phyloP scores from a whole-genome alignment of 1,284 basidiomycete genomes.

The Phellopilus nigrolimitatus region DNA sequence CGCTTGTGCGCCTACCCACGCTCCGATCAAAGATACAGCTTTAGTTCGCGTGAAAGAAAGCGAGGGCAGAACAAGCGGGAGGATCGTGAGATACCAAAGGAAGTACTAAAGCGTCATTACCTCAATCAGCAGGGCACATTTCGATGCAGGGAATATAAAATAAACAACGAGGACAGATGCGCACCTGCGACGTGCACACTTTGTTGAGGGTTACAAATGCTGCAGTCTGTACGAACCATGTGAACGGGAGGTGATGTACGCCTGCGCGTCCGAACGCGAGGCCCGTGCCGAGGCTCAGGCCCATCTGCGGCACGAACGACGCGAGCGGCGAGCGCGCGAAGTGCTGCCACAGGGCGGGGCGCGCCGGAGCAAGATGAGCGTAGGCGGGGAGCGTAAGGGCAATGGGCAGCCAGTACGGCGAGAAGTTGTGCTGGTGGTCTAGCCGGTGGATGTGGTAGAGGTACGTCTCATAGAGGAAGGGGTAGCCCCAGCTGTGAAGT shows the following conservation, averaged over 20 bases:
- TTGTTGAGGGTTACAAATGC: slow-evolving; percentile 95
- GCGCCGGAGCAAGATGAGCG: slow-evolving; percentile 16
- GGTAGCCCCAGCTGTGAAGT: slow-evolving; percentile 82
- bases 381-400: slow-evolving; percentile 69
- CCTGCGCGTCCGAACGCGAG: slow-evolving; percentile 50
- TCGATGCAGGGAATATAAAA: not conserved
- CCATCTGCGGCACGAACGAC: slow-evolving; percentile 74
- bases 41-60: slow-evolving; percentile 47
- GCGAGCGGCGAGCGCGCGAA: slow-evolving; percentile 59
- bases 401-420: slow-evolving; percentile 92
- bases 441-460: slow-evolving; percentile 88
- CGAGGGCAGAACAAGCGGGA: slow-evolving; percentile 77
- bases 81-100: slow-evolving; percentile 91
- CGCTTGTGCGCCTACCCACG: slow-evolving; percentile 80
- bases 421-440: slow-evolving; percentile 98
- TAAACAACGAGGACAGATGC: too few species aligned
- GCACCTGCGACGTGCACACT: slow-evolving; percentile 94
- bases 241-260: slow-evolving; percentile 56
- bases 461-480: slow-evolving; percentile 90
- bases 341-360: slow-evolving; percentile 37
- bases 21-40: slow-evolving; percentile 39
- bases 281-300: slow-evolving; percentile 61
- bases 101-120: slow-evolving; percentile 71
- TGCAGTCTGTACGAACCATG: slow-evolving; percentile 90
- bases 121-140: not conserved